These are phyloP conservation scores for Sequoia sempervirens DNA, from an alignment of 75 land plant species.

Conservation along the genomic window DNA sequence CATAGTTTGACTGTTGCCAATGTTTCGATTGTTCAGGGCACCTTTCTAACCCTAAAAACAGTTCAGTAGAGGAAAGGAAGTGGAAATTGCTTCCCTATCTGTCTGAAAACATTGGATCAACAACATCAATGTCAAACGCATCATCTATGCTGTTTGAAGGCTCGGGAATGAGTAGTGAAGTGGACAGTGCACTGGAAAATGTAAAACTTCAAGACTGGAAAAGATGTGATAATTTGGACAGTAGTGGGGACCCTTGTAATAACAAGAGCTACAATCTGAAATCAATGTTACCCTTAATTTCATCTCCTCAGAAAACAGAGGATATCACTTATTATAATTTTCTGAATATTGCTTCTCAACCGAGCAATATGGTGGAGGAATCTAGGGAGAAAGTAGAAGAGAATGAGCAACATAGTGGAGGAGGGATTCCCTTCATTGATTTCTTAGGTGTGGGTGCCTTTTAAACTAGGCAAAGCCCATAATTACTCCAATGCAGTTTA, in stretches of 20 bases:
- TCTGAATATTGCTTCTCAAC: not conserved
- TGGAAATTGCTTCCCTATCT: not conserved
- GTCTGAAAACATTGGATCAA: not conserved
- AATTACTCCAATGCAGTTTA: not conserved
- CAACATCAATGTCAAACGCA: not conserved
- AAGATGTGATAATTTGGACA: not conserved
- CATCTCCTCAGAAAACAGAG: not conserved
- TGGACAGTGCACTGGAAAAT: not conserved
- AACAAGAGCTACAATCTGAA: not conserved
- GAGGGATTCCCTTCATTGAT: not conserved
- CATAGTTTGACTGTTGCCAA: not conserved
- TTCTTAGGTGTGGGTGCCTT: slow-evolving; percentile 1
- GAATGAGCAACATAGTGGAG: not conserved
- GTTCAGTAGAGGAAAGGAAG: not conserved
- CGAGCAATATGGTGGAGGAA: not conserved
- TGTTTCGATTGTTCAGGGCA: not conserved
- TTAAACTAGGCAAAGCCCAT: not conserved
- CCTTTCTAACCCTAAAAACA: not conserved
- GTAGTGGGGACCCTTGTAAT: not conserved
- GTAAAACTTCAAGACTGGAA: not conserved
- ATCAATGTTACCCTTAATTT: not conserved
- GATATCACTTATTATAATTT: not conserved
- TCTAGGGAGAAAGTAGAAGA: not conserved
- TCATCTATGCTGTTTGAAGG: not conserved
- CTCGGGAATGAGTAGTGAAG: slow-evolving; percentile 2